Base-by-base conservation (phyloP, 495 filamentous ascomycete genomes). In the Aspergillus homomorphus region DNA sequence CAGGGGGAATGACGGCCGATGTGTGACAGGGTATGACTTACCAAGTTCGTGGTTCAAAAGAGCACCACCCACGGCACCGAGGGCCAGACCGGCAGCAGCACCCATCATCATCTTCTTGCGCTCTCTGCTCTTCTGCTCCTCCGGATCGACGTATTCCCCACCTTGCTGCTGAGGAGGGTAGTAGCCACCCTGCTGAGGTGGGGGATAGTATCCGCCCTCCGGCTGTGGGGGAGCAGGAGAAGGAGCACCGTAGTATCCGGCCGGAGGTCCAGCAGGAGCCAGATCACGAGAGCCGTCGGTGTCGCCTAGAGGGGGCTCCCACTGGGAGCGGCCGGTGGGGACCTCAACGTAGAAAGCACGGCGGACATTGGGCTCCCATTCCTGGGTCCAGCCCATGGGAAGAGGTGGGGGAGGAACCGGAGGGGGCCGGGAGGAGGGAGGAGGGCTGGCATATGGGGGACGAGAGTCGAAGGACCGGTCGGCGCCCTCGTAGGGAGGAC, bases 301-400 rank as follows among this genome's bases (percentile, higher is more conserved):
- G 45, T 57, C 59, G 4, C 33, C 33, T 38, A 38, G 33, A 38
- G 83, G 83, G 0, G 73, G 69, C 58, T 86, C 84, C 82, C 83
- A 89, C 60, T 84, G 82, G 0, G 82, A 74, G 54, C 80, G 80
- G 41, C 83, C 84, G 10, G 80, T 85, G 33, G 79, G 67, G 43
- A 82, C 71, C 56, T 87, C 82, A 44, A 82, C 73, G 63, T 80
- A 88, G 72, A 82, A 84, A 67, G 81, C 87, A 54, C 82, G 82
- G 53, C 84, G 79, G 45, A 72, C 66, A 43, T 70, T 73, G 43
- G 77, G 74, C 54, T 88, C 84, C 79, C 80, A 88, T 57, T 76
- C 77, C 19, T 84, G 78, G 48, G 71, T 63, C 86, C 86, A 88
- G 59, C 84, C 86, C 0, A 68, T 53, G 1, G 84, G 83, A 21